These are phyloP conservation scores for Staphylotrichum longicolle DNA, from an alignment of 495 filamentous ascomycete genomes.

Conservation along the genomic window DNA sequence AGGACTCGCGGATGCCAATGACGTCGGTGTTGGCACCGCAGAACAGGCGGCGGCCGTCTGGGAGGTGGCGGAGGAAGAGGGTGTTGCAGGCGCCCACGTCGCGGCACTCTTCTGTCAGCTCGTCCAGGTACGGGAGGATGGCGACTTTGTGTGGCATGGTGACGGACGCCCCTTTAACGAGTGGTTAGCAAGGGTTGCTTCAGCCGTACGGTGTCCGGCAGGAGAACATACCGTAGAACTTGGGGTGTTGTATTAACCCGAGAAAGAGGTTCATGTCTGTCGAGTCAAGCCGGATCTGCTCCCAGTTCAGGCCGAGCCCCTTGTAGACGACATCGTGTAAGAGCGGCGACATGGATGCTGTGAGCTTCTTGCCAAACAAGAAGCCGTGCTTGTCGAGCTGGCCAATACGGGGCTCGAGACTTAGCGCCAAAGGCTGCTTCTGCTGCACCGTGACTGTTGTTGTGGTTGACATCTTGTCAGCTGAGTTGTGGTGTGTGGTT, in stretches of 20 bases:
- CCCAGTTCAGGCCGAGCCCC: slow-evolving; percentile 57
- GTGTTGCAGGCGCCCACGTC: slow-evolving; percentile 74
- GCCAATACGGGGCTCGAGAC: slow-evolving; percentile 24
- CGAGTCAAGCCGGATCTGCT: slow-evolving; percentile 57
- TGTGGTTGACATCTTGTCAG: background rate
- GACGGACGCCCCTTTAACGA: slow-evolving; percentile 56
- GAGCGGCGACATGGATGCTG: slow-evolving; percentile 69
- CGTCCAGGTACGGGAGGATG: slow-evolving; percentile 66
- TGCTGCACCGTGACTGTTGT: slow-evolving; percentile 10
- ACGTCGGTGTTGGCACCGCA: slow-evolving; percentile 76
- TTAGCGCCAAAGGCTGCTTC: slow-evolving; percentile 4
- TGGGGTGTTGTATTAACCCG: slow-evolving; percentile 33
- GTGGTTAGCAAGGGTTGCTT: background rate
- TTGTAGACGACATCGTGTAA: slow-evolving; percentile 66
- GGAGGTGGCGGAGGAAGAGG: slow-evolving; percentile 57
- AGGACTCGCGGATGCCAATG: slow-evolving; percentile 66
- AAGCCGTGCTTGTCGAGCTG: slow-evolving; percentile 50
- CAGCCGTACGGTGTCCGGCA: too few relatives aligned
- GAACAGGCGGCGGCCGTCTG: slow-evolving; percentile 44
- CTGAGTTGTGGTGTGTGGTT: background rate
- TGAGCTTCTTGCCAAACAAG: slow-evolving; percentile 53
- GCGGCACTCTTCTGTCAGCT: slow-evolving; percentile 62
- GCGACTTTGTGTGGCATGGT: slow-evolving; percentile 76
- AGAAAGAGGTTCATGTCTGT: slow-evolving; percentile 46
- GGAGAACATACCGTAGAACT: slow-evolving; percentile 33